Conservation (phyloP, 495 filamentous ascomycete genomes). For the Bryoglossum gracile region DNA sequence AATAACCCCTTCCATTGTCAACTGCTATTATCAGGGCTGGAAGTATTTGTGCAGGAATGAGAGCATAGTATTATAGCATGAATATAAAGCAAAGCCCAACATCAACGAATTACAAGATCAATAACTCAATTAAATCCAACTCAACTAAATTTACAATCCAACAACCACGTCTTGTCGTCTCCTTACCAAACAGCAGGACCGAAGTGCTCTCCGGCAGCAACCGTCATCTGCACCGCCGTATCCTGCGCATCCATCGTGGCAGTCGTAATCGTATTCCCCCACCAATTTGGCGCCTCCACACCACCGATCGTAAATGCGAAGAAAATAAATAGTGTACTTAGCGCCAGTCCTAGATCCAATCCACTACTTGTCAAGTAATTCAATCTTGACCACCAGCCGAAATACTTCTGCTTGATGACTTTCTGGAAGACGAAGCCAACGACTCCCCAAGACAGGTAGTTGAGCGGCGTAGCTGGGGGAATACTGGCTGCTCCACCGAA, state of each 20-base stretch:
- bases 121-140: too few species aligned
- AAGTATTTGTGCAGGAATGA: too few species aligned
- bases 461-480: slow-evolving; percentile 61
- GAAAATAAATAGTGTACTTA: slow-evolving; percentile 42
- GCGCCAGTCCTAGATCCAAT: slow-evolving; percentile 41
- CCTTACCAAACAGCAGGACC: slow-evolving; percentile 40
- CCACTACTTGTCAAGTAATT: slow-evolving; percentile 55
- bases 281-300: slow-evolving; percentile 40
- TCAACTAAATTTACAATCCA: too few species aligned
- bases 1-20: too few species aligned
- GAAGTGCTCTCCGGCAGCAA: slow-evolving; percentile 48
- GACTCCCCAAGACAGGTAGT: slow-evolving; percentile 54
- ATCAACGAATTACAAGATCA: too few species aligned
- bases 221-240: slow-evolving; percentile 41
- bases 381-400: slow-evolving; percentile 60
- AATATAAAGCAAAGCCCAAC: too few species aligned
- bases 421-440: slow-evolving; percentile 59
- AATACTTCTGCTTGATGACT: slow-evolving; percentile 45
- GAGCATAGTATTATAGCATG: too few species aligned
- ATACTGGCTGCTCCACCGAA: slow-evolving; percentile 59
- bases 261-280: slow-evolving; percentile 53
- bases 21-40: too few species aligned
- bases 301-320: slow-evolving; percentile 44
- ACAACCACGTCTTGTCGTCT: background rate
- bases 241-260: slow-evolving; percentile 46